Evolutionary conservation across 345 rosid species (phyloP).

Genomic region (Eucalyptus rudis): DNA sequence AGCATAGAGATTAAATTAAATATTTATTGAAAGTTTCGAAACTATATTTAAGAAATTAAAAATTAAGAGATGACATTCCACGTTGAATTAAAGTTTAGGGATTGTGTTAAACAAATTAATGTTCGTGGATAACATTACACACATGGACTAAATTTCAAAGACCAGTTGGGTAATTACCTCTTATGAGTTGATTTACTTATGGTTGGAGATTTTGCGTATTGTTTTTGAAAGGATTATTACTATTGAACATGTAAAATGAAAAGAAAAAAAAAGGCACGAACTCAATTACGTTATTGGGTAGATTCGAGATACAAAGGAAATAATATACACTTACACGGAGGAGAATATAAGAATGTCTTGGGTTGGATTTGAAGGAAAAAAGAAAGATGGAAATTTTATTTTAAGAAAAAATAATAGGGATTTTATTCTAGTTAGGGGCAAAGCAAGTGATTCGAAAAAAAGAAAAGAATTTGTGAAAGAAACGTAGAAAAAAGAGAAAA

Average conservation of each 20-base stretch:
- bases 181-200: background rate
- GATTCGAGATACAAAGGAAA: background rate
- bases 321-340: background rate
- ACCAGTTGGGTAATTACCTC: background rate
- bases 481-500: background rate
- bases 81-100: too few relatives aligned
- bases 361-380: background rate
- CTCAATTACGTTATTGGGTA: fast-evolving
- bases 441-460: background rate
- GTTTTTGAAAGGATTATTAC: background rate
- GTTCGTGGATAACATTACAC: background rate
- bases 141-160: background rate
- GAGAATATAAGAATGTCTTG: background rate
- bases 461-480: background rate
- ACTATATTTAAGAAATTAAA: background rate
- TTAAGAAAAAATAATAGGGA: background rate
- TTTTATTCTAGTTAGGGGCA: background rate
- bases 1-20: background rate
- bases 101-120: too few relatives aligned
- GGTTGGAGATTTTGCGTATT: background rate
- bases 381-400: background rate
- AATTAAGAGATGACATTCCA: fast-evolving
- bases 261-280: background rate
- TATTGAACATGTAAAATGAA: background rate
- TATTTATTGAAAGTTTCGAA: fast-evolving